A percentile compares a stretch with the other conserved stretches of the same genome.
Evolutionary conservation across 1,284 basidiomycete genomes (phyloP).

Genomic region (Trametes hirsuta): DNA sequence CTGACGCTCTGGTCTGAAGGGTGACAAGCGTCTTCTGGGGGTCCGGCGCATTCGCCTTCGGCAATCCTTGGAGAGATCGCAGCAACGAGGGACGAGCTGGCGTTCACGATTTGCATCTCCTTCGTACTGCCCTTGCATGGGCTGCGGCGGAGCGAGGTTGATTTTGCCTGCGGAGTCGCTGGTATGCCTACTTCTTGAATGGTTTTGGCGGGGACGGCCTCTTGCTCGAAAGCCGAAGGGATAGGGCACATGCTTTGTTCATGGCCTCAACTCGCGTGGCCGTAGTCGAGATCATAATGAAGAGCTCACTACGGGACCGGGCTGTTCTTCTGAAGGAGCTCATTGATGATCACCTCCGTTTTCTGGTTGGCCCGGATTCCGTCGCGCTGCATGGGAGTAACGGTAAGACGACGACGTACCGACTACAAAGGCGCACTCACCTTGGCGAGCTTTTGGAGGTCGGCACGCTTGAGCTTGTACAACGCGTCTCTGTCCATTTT

Average conservation of each 20-base stretch:
- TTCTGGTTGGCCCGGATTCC: neutral
- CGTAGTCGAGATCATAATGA: neutral
- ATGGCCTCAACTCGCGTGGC: no score
- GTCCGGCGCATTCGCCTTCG: no score
- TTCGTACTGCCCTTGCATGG: no score
- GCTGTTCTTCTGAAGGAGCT: neutral
- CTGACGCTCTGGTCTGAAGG: no score
- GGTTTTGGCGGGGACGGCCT: neutral
- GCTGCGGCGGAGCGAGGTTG: no score
- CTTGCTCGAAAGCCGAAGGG: slow-evolving; percentile 1
- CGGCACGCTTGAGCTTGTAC: slow-evolving; percentile 2
- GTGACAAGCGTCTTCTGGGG: no score
- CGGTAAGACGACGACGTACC: neutral
- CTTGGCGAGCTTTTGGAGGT: slow-evolving; percentile 17
- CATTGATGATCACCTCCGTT: neutral
- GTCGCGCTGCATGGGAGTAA: neutral
- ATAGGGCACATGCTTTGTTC: neutral
- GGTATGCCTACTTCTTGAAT: no score
- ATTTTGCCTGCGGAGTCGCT: no score
- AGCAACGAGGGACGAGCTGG: no score
- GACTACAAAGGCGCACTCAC: neutral
- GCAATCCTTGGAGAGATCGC: no score
- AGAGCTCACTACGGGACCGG: neutral
- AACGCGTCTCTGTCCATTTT: slow-evolving; percentile 8
- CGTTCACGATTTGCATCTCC: no score